Evolutionary conservation across 495 filamentous ascomycete species (phyloP), one percentile per base, ranked within the genome.

Genomic region (Chlorociboria aeruginascens): DNA sequence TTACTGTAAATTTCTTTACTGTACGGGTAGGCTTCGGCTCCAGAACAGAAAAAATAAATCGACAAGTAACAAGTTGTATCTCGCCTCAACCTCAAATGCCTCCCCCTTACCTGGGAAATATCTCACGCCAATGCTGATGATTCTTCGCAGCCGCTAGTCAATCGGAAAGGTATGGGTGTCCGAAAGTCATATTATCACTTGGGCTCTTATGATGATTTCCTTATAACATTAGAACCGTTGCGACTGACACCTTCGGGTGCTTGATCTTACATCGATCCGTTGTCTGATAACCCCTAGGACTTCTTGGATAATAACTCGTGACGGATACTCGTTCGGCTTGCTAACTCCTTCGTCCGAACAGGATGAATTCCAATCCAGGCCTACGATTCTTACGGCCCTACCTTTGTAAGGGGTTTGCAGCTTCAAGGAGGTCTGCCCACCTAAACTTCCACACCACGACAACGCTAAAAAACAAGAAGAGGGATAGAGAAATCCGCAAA

Each of bases 191-290:
- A 4, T 16, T 1, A 7, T n/a, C 11, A 6, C 32, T 35, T 16
- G 41, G 45, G 40, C 37, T 57, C 47, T 61, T 47, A 66, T 72
- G 71, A 76, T 68, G 62, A 68, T 56, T 63, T 59, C 61, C 60
- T 55, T 61, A 62, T 58, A 60, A 69, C 65, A 60, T 66, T 66
- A 74, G 89, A 95, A 95, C 88, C 89, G 88, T 87, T 94, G 89
- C 89, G 85, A 84, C 79, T 89, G 86, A 92, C 78, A 74, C 74
- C 70, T 63, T 61, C 52, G 58, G 66, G 66, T 71, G 75, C 61
- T 64, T 83, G 80, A 82, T 79, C 71, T 70, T 64, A 63, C 63
- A 56, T 67, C 62, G 55, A 58, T 58, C 69, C 70, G 70, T 67
- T 73, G 53, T 59, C 57, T 66, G 53, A 64, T 31, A 53, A 20